Evolutionary conservation across 2,329 filamentous ascomycete genomes (phyloP).

Genomic region (Dothistroma septosporum): DNA sequence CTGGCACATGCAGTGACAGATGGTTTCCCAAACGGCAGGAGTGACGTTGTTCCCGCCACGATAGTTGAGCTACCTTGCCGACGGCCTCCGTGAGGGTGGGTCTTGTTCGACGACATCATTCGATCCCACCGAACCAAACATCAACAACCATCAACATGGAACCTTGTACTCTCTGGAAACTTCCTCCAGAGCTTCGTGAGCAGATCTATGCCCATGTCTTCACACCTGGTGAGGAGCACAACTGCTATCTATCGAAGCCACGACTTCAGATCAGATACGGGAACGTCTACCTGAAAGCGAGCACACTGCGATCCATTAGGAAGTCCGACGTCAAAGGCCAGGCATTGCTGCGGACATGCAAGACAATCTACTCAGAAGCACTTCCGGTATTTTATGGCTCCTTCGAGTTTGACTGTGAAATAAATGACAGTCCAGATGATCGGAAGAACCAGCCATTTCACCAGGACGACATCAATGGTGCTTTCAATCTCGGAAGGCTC

Average conservation of each 20-base stretch:
- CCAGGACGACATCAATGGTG: conserved; percentile 1
- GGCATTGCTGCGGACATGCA: conserved; percentile 1
- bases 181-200: conserved; percentile 1
- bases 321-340: conserved; percentile 2
- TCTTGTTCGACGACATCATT: background rate
- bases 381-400: background rate
- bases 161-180: background rate
- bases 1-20: background rate
- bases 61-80: background rate
- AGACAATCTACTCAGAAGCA: background rate
- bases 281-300: background rate
- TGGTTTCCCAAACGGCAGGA: background rate
- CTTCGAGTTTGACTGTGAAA: conserved; percentile 2
- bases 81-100: background rate
- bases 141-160: background rate
- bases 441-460: conserved; percentile 1
- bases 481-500: background rate
- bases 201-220: conserved; percentile 1
- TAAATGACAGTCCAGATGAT: conserved; percentile 2
- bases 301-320: background rate
- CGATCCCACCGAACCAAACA: background rate
- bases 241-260: conserved; percentile 1
- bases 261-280: background rate
- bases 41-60: conserved; percentile 1
- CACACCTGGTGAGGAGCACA: background rate